Percentiles rank a stretch among this genome's conserved stretches.
phyloP scores from a whole-genome alignment of 192 early-diverging fungal genomes.

The Spizellomyces punctatus region DNA sequence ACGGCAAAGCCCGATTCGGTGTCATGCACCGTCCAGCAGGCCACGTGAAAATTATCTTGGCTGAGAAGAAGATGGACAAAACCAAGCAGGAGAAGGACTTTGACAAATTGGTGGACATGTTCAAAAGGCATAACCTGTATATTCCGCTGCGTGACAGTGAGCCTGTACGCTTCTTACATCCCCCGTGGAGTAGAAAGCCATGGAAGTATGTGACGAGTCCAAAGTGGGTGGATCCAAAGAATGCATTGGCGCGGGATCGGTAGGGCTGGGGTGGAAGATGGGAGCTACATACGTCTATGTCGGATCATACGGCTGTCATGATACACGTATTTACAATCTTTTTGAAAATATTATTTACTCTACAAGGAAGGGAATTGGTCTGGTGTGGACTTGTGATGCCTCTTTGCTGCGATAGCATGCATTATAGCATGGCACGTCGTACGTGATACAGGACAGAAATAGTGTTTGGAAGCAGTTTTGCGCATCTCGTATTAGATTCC shows the following conservation, averaged over 20 bases:
- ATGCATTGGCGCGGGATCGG: slow-evolving; percentile 27
- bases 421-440: no score
- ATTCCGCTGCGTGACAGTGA: slow-evolving; percentile 36
- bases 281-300: neutral
- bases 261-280: neutral
- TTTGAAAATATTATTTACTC: no score
- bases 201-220: slow-evolving; percentile 51
- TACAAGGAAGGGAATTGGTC: no score
- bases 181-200: slow-evolving; percentile 47
- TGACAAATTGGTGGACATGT: slow-evolving; percentile 39
- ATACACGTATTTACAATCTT: no score
- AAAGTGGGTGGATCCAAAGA: slow-evolving; percentile 44
- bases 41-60: slow-evolving; percentile 82
- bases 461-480: no score
- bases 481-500: no score
- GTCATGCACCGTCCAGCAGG: slow-evolving; percentile 73
- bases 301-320: no score
- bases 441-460: no score
- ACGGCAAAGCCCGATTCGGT: slow-evolving; percentile 79
- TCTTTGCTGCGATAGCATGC: no score
- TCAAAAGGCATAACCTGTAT: slow-evolving; percentile 39
- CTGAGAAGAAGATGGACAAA: slow-evolving; percentile 44
- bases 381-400: no score
- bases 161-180: slow-evolving; percentile 31
- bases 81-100: slow-evolving; percentile 40